Conservation (phyloP, 2,329 filamentous ascomycete genomes). For the Ophiostoma triangulosporum region DNA sequence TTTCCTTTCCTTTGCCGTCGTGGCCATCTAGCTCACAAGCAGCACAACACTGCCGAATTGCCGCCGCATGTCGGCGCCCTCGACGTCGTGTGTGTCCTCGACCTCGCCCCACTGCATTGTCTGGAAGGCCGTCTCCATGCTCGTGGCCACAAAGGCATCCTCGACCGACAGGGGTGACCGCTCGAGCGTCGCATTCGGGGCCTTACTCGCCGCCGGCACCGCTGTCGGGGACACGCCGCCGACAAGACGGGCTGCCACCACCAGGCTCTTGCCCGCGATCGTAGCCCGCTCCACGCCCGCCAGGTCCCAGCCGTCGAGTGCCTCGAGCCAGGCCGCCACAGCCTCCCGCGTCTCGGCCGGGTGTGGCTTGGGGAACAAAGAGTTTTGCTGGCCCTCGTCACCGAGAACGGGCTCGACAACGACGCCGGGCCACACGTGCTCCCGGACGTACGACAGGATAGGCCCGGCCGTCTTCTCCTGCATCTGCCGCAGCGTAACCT, state of each 20-base stretch:
- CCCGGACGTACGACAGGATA: constrained; percentile 58
- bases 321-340: constrained; percentile 62
- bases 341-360: constrained; percentile 60
- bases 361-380: constrained; percentile 65
- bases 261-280: constrained; percentile 74
- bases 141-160: constrained; percentile 65
- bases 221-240: constrained; percentile 78
- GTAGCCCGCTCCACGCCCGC: constrained; percentile 75
- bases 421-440: constrained; percentile 71
- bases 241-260: constrained; percentile 63
- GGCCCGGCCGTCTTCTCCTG: constrained; percentile 58
- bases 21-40: constrained; percentile 25
- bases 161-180: constrained; percentile 48
- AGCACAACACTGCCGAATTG: constrained; percentile 81
- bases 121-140: constrained; percentile 81
- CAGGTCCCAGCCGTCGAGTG: constrained; percentile 64
- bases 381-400: constrained; percentile 49
- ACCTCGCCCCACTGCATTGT: constrained; percentile 88
- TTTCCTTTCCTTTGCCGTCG: not conserved
- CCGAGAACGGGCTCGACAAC: constrained; percentile 62
- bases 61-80: constrained; percentile 74
- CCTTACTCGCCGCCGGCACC: constrained; percentile 24
- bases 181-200: constrained; percentile 21
- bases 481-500: constrained; percentile 47
- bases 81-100: constrained; percentile 94